Evolutionary conservation across 805 yeast genomes (phyloP).

Genomic region (Ogataea nakhonphanomensis): DNA sequence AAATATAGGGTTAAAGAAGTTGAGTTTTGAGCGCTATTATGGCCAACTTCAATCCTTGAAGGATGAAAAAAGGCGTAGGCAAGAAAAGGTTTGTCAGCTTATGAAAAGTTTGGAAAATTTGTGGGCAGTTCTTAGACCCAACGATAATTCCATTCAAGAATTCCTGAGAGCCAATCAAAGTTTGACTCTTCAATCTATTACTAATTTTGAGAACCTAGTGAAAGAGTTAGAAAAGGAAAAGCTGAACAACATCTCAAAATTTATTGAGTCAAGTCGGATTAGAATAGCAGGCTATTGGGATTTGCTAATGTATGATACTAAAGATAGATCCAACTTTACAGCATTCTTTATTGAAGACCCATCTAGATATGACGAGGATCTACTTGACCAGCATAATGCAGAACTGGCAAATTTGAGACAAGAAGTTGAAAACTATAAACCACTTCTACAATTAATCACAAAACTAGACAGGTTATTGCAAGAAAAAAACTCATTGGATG

Average conservation of each 20-base stretch:
- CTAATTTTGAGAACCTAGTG: constrained; percentile 52
- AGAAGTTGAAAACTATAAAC: constrained; percentile 48
- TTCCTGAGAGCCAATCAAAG: constrained; percentile 43
- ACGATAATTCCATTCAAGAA: constrained; percentile 25
- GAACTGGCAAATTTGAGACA: constrained; percentile 53
- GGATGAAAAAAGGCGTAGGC: constrained; percentile 35
- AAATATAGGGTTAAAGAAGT: constrained; percentile 25
- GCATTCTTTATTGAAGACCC: constrained; percentile 38
- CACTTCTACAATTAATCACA: constrained; percentile 53
- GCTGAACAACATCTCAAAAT: constrained; percentile 59
- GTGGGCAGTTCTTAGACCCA: constrained; percentile 44
- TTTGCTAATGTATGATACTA: constrained; percentile 52
- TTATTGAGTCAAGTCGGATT: constrained; percentile 58
- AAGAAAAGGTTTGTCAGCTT: constrained; percentile 35
- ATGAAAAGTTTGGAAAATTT: constrained; percentile 35
- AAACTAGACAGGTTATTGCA: constrained; percentile 51
- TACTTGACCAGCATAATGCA: constrained; percentile 60
- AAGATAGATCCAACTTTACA: constrained; percentile 47
- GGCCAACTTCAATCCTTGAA: constrained; percentile 21
- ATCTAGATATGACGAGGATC: constrained; percentile 47
- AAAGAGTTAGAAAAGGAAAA: constrained; percentile 57
- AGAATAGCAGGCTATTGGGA: constrained; percentile 64
- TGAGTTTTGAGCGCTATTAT: constrained; percentile 15
- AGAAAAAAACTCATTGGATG: constrained; percentile 62
- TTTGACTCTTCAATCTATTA: constrained; percentile 45